Percentiles rank a stretch among this genome's conserved stretches.
Conservation (phyloP, 2,329 filamentous ascomycete species). For the Talaromyces sp. region DNA sequence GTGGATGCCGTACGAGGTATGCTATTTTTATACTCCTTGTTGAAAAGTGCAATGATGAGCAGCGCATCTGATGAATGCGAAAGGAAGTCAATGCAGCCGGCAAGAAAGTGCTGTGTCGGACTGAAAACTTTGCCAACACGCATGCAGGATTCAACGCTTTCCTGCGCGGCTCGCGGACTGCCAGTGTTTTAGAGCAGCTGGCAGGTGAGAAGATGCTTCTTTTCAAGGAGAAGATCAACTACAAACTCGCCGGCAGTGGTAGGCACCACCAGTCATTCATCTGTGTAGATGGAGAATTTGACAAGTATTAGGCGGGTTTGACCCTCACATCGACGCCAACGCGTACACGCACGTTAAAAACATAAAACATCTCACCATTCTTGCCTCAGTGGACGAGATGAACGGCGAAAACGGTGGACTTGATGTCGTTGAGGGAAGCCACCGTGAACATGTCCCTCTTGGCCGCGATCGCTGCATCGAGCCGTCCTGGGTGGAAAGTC, state of each 20-base stretch:
- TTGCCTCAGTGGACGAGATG: slow-evolving; percentile 35
- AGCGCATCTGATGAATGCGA: background rate
- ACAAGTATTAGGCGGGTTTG: slow-evolving; percentile 28
- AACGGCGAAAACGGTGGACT: slow-evolving; percentile 34
- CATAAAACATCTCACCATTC: slow-evolving; percentile 38
- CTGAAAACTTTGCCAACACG: slow-evolving; percentile 30
- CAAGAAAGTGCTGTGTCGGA: slow-evolving; percentile 26
- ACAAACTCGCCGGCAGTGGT: slow-evolving; percentile 38
- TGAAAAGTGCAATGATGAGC: background rate
- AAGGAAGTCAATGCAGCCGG: slow-evolving; percentile 27
- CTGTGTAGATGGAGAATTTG: background rate
- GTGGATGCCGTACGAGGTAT: slow-evolving; percentile 30
- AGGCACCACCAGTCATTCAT: slow-evolving; percentile 13
- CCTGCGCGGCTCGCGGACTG: slow-evolving; percentile 29
- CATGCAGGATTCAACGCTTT: slow-evolving; percentile 30
- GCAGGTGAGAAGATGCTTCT: slow-evolving; percentile 36
- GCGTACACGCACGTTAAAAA: slow-evolving; percentile 39
- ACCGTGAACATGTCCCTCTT: slow-evolving; percentile 31
- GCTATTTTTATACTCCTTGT: background rate
- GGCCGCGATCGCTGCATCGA: slow-evolving; percentile 32
- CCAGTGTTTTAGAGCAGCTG: slow-evolving; percentile 27
- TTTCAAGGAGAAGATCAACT: slow-evolving; percentile 44
- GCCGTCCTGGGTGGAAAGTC: slow-evolving; percentile 27
- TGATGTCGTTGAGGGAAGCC: slow-evolving; percentile 37
- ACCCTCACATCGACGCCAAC: slow-evolving; percentile 37